Evolutionary conservation across 163 green algal genomes (phyloP).

Genomic region (Volvox carteri): DNA sequence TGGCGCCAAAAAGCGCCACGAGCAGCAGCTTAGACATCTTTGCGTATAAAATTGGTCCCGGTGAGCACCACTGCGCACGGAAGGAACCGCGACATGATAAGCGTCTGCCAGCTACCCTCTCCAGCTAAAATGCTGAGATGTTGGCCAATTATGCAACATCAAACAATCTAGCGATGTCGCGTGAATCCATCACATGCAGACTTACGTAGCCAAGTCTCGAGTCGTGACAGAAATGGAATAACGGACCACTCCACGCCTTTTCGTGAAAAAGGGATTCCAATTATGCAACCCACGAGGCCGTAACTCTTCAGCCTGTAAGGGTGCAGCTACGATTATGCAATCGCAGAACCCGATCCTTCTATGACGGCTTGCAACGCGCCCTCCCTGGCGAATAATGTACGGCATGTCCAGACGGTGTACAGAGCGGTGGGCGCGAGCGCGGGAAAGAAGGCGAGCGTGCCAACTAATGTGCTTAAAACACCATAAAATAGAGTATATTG

Average conservation of each 20-base stretch:
- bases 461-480: conserved; percentile 11
- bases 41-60: neutral
- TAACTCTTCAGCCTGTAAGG: conserved; percentile 11
- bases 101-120: neutral
- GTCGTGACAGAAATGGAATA: conserved; percentile 14
- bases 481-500: neutral
- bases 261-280: neutral
- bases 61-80: neutral
- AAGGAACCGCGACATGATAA: neutral
- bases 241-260: neutral
- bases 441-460: conserved; percentile 40
- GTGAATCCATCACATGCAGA: neutral
- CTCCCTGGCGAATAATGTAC: conserved; percentile 33
- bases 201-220: neutral
- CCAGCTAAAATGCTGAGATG: too few species aligned
- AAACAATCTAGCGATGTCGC: neutral
- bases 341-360: conserved; percentile 10
- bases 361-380: conserved; percentile 27
- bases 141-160: neutral
- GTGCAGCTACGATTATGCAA: neutral
- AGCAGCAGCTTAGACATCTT: conserved; percentile 26
- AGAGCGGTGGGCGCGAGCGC: conserved; percentile 33
- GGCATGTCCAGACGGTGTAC: conserved; percentile 3
- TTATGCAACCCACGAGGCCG: neutral
- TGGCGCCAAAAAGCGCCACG: conserved; percentile 45